Percentiles rank a stretch among this genome's conserved stretches.
phyloP scores from a whole-genome alignment of 495 filamentous ascomycete genomes.

The Tetracladium setigerum region DNA sequence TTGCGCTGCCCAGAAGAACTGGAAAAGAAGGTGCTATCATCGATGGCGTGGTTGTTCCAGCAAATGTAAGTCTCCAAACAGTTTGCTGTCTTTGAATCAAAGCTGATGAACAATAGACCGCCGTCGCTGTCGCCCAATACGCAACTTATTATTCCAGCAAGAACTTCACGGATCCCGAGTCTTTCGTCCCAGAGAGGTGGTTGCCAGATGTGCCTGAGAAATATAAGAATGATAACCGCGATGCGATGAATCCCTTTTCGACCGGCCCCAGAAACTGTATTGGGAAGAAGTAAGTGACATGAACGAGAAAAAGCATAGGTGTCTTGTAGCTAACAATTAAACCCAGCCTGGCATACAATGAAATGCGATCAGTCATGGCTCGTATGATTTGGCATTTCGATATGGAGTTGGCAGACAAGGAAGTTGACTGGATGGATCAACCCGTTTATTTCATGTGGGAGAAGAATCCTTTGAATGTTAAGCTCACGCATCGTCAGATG shows the following conservation, averaged over 20 bases:
- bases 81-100: neutral
- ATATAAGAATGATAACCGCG: slow-evolving; percentile 35
- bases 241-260: slow-evolving; percentile 48
- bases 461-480: slow-evolving; percentile 6
- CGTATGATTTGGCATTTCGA: slow-evolving; percentile 46
- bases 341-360: slow-evolving; percentile 37
- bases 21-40: neutral
- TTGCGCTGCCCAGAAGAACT: slow-evolving; percentile 43
- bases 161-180: slow-evolving; percentile 30
- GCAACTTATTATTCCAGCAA: slow-evolving; percentile 25
- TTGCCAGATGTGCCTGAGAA: neutral
- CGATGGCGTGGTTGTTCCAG: slow-evolving; percentile 4
- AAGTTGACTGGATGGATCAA: neutral
- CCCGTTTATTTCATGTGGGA: slow-evolving; percentile 1
- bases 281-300: slow-evolving; percentile 43
- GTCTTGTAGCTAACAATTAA: too few relatives aligned
- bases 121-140: slow-evolving; percentile 41
- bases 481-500: neutral
- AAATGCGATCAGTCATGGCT: slow-evolving; percentile 46
- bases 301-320: too few relatives aligned
- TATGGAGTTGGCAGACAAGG: slow-evolving; percentile 19
- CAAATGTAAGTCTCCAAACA: neutral
- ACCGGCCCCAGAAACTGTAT: slow-evolving; percentile 53
- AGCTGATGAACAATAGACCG: slow-evolving; percentile 26
- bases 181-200: slow-evolving; percentile 23